Conservation (phyloP, 2,329 filamentous ascomycete genomes). For the Helicocarpus griseus region DNA sequence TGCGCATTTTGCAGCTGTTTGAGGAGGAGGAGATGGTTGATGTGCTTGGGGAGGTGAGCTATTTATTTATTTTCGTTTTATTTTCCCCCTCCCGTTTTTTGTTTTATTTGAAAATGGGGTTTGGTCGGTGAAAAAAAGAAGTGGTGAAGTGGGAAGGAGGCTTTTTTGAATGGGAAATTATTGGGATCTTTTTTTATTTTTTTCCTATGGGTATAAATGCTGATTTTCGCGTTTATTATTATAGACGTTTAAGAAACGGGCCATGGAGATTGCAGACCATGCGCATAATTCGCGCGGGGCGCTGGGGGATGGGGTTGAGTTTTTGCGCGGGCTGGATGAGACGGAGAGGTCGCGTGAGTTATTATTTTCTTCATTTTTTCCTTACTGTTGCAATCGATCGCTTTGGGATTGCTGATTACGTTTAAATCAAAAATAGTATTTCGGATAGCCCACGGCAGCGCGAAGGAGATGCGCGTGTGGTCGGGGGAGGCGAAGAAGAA, state of each 20-base stretch:
- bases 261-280: slow-evolving; percentile 76
- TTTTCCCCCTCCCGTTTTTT: background rate
- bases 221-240: too few species aligned
- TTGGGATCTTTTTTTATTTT: too few species aligned
- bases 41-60: slow-evolving; percentile 51
- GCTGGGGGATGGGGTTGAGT: slow-evolving; percentile 60
- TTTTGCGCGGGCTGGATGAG: slow-evolving; percentile 80
- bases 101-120: background rate
- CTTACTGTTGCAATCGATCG: slow-evolving; percentile 4
- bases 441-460: slow-evolving; percentile 62
- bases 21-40: slow-evolving; percentile 75
- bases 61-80: background rate
- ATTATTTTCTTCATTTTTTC: background rate
- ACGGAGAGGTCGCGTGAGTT: slow-evolving; percentile 61
- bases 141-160: background rate
- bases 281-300: slow-evolving; percentile 74
- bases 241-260: slow-evolving; percentile 72
- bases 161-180: too few species aligned
- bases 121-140: background rate
- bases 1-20: slow-evolving; percentile 79
- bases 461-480: slow-evolving; percentile 61
- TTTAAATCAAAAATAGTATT: slow-evolving; percentile 44
- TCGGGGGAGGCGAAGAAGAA: slow-evolving; percentile 51
- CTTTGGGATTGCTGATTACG: slow-evolving; percentile 13
- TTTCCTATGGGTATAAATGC: too few species aligned